Conservation (phyloP, 805 yeast genomes). For the Wickerhamomyces kurtzmanii region DNA sequence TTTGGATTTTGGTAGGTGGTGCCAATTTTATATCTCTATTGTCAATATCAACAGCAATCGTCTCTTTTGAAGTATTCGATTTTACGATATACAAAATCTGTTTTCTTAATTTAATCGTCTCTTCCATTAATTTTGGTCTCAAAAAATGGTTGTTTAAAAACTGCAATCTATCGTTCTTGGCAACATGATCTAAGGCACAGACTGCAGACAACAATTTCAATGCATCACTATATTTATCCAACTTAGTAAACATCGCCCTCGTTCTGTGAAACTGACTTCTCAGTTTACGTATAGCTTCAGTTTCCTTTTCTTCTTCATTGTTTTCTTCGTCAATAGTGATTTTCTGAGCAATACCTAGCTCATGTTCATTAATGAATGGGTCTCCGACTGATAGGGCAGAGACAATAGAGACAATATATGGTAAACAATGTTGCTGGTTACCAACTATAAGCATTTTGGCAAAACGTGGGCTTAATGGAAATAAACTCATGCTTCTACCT, state of each 20-base stretch:
- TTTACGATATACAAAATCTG: slow-evolving; percentile 75
- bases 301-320: slow-evolving; percentile 25
- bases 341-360: slow-evolving; percentile 44
- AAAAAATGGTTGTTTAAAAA: slow-evolving; percentile 59
- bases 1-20: slow-evolving; percentile 60
- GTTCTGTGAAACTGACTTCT: slow-evolving; percentile 49
- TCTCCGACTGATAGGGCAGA: slow-evolving; percentile 92
- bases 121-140: slow-evolving; percentile 77
- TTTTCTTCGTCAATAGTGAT: slow-evolving; percentile 24
- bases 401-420: slow-evolving; percentile 85
- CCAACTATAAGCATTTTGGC: slow-evolving; percentile 85
- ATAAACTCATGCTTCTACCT: slow-evolving; percentile 79
- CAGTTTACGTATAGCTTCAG: slow-evolving; percentile 25
- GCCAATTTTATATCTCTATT: slow-evolving; percentile 41
- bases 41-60: slow-evolving; percentile 37
- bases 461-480: slow-evolving; percentile 91
- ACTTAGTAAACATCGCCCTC: slow-evolving; percentile 46
- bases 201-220: slow-evolving; percentile 69
- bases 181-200: slow-evolving; percentile 79
- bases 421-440: slow-evolving; percentile 76
- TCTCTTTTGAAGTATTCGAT: slow-evolving; percentile 49
- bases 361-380: slow-evolving; percentile 72
- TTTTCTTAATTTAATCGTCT: slow-evolving; percentile 67
- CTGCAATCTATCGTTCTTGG: slow-evolving; percentile 27
- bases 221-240: slow-evolving; percentile 72